Conservation (phyloP, 2,329 filamentous ascomycete genomes). For the Pseudogymnoascus sp. region DNA sequence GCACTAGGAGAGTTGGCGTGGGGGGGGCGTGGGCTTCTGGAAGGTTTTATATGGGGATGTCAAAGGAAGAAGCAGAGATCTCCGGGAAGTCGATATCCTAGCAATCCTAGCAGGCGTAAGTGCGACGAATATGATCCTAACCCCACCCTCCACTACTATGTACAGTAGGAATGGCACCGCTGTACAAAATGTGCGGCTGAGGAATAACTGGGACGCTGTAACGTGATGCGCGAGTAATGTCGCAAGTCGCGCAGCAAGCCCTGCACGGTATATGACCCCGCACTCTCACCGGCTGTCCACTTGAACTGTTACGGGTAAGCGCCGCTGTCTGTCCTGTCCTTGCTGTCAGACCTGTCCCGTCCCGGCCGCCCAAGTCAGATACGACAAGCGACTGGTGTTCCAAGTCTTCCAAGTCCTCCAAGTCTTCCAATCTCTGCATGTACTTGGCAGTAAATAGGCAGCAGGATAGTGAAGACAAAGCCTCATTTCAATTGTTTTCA, state of each 20-base stretch:
- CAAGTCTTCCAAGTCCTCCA: background rate
- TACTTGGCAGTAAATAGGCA: background rate
- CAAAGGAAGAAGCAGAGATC: background rate
- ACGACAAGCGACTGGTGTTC: background rate
- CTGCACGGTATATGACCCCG: background rate
- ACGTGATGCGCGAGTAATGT: background rate
- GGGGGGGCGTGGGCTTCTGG: background rate
- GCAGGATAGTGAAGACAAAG: background rate
- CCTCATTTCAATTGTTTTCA: background rate
- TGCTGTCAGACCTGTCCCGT: background rate
- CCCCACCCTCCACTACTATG: background rate
- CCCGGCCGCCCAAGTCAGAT: background rate
- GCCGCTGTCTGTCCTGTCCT: background rate
- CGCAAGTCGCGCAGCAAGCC: background rate
- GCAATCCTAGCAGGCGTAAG: background rate
- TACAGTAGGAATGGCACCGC: background rate
- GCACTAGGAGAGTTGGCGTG: background rate
- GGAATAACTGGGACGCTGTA: background rate
- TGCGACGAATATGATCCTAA: background rate
- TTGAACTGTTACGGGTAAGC: background rate
- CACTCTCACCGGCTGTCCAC: background rate
- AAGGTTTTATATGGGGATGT: conserved; percentile 3
- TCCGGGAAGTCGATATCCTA: background rate
- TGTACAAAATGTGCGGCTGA: background rate
- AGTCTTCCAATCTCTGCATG: background rate